Evolutionary conservation across 352 stramenopile species (phyloP).

Genomic region (Phytophthora sojae): DNA sequence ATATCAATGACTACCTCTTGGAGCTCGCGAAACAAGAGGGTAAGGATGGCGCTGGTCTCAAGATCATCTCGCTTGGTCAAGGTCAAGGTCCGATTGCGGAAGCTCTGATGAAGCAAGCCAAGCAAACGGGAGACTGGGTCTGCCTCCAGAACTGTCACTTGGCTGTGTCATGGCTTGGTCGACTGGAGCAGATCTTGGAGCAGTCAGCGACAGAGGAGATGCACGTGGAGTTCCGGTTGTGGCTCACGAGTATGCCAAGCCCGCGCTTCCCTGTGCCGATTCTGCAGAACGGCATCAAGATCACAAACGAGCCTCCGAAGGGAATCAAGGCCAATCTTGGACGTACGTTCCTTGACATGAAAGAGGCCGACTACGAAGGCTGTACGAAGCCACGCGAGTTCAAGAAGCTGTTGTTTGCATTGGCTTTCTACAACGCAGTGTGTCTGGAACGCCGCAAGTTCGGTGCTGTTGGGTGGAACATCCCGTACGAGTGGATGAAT

Average conservation of each 20-base stretch:
- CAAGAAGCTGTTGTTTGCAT: conserved; percentile 92
- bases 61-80: conserved; percentile 95
- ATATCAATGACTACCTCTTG: conserved; percentile 95
- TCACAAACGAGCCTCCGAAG: conserved; percentile 95
- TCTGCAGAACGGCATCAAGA: conserved; percentile 96
- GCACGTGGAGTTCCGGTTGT: conserved; percentile 92
- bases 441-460: conserved; percentile 95
- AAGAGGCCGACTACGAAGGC: conserved; percentile 88
- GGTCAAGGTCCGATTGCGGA: conserved; percentile 94
- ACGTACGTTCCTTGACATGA: conserved; percentile 94
- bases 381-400: conserved; percentile 90
- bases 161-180: conserved; percentile 90
- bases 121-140: conserved; percentile 93
- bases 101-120: conserved; percentile 90
- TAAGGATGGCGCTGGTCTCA: conserved; percentile 86
- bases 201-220: conserved; percentile 68
- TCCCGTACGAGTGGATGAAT: conserved; percentile 98
- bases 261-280: conserved; percentile 93
- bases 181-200: conserved; percentile 92
- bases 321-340: conserved; percentile 93
- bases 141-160: conserved; percentile 96
- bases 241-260: conserved; percentile 95
- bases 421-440: conserved; percentile 96
- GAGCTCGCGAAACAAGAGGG: conserved; percentile 91
- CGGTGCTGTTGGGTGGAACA: conserved; percentile 95